Percentiles rank a stretch among this genome's conserved stretches.
Conservation (phyloP, 129 eudicot species). For the Lactuca saligna region DNA sequence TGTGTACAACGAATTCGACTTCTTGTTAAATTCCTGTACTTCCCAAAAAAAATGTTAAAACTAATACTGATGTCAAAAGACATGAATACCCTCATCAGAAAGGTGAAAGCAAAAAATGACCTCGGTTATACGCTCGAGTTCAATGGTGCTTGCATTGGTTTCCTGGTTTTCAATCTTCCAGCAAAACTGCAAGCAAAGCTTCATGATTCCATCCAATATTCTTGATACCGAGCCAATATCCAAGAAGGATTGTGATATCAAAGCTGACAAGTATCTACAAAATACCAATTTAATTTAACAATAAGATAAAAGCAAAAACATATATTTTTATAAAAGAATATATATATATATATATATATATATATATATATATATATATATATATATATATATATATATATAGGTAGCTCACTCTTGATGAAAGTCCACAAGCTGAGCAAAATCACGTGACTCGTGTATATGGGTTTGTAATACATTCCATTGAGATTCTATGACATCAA, state of each 20-base stretch:
- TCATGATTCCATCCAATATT: conserved; percentile 95
- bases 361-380: conserved; percentile 12
- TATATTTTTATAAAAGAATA: not conserved
- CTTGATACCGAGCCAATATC: conserved; percentile 98
- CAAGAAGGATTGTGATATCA: conserved; percentile 93
- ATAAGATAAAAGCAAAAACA: not conserved
- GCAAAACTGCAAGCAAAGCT: conserved; percentile 93
- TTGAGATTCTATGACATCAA: conserved; percentile 92
- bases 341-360: conserved; percentile 15
- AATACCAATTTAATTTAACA: not conserved
- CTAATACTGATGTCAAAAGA: not conserved
- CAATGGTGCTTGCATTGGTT: conserved; percentile 54
- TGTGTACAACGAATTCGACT: conserved; percentile 91
- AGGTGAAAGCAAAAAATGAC: conserved; percentile 21
- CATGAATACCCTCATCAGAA: not conserved
- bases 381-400: conserved; percentile 9
- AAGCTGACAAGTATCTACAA: conserved; percentile 88
- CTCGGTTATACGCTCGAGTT: conserved; percentile 94
- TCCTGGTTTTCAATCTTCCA: conserved; percentile 95
- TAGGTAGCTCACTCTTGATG: conserved; percentile 84
- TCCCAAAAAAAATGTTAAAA: not conserved
- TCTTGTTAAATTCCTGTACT: conserved; percentile 87
- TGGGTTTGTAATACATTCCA: conserved; percentile 96
- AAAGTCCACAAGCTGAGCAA: conserved; percentile 82
- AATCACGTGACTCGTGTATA: conserved; percentile 89